Percentiles rank a stretch among this genome's conserved stretches.
These are phyloP conservation scores for Suhomyces guaymorum DNA, from an alignment of 1,139 yeast genomes.

Conservation along the genomic window DNA sequence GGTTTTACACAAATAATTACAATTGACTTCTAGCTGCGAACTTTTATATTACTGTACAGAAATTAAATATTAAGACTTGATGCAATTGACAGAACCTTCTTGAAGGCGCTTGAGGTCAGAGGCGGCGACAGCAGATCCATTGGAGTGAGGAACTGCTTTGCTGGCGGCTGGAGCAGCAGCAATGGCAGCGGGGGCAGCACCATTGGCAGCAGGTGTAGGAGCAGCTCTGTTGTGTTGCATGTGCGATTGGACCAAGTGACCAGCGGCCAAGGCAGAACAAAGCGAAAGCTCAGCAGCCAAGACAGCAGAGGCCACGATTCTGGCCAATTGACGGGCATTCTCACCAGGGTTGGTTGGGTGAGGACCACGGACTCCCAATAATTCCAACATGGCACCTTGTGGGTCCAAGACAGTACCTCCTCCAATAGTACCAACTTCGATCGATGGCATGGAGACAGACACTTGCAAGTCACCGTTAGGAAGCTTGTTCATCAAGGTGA, in stretches of 20 bases:
- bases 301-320: slow-evolving; percentile 90
- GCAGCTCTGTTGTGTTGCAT: slow-evolving; percentile 91
- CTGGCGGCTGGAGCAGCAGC: slow-evolving; percentile 12
- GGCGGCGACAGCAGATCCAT: slow-evolving; percentile 1
- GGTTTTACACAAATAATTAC: too few species aligned
- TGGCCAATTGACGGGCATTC: slow-evolving; percentile 94
- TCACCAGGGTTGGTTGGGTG: slow-evolving; percentile 93
- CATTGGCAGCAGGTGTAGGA: slow-evolving; percentile 40
- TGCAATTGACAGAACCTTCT: slow-evolving; percentile 74
- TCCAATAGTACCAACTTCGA: slow-evolving; percentile 98
- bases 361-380: slow-evolving; percentile 94
- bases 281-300: slow-evolving; percentile 95
- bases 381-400: slow-evolving; percentile 93
- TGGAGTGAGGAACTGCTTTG: too few species aligned
- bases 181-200: slow-evolving; percentile 21
- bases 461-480: slow-evolving; percentile 77
- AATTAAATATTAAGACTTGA: slow-evolving; percentile 27
- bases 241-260: slow-evolving; percentile 96
- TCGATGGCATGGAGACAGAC: slow-evolving; percentile 97
- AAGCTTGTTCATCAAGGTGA: slow-evolving; percentile 85
- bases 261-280: slow-evolving; percentile 95
- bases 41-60: slow-evolving; percentile 17
- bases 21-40: too few species aligned
- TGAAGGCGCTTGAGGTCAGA: slow-evolving; percentile 56
- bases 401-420: slow-evolving; percentile 98